These are phyloP conservation scores for Cladosporium austrohemisphaericum DNA, from an alignment of 2,329 filamentous ascomycete species.

Conservation along the genomic window DNA sequence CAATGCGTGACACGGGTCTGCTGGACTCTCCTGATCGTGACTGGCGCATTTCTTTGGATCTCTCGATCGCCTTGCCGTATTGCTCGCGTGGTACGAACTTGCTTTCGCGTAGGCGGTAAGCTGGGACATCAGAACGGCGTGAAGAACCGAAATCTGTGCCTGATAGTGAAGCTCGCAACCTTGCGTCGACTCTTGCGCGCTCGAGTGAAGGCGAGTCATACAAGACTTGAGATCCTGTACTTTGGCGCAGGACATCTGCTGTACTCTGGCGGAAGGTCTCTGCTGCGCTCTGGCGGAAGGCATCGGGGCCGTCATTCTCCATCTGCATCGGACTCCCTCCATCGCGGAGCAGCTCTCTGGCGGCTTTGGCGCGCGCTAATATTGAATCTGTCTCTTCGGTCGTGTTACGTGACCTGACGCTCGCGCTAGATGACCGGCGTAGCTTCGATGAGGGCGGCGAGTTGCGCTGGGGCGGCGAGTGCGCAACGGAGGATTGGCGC, in stretches of 20 bases:
- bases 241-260: conserved; percentile 23
- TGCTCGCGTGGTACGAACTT: conserved; percentile 35
- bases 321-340: conserved; percentile 2
- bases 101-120: conserved; percentile 35
- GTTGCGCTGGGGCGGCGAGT: not conserved
- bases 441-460: not conserved
- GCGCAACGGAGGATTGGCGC: not conserved
- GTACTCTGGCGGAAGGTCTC: too few relatives aligned
- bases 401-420: conserved; percentile 19
- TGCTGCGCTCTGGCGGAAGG: conserved; percentile 18
- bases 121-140: conserved; percentile 27
- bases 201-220: conserved; percentile 32
- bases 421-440: conserved; percentile 17
- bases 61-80: conserved; percentile 33
- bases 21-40: conserved; percentile 21
- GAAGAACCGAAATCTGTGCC: conserved; percentile 4
- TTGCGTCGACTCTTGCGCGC: conserved; percentile 31
- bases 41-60: conserved; percentile 27
- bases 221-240: conserved; percentile 24
- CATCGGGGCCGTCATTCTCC: conserved; percentile 18
- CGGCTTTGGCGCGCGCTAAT: conserved; percentile 32
- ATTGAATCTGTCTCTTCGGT: conserved; percentile 32
- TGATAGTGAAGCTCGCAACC: conserved; percentile 24
- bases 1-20: conserved; percentile 8
- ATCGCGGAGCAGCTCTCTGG: conserved; percentile 28